Base-by-base conservation (phyloP, 2,329 filamentous ascomycete genomes). In the Monosporascus sp. region DNA sequence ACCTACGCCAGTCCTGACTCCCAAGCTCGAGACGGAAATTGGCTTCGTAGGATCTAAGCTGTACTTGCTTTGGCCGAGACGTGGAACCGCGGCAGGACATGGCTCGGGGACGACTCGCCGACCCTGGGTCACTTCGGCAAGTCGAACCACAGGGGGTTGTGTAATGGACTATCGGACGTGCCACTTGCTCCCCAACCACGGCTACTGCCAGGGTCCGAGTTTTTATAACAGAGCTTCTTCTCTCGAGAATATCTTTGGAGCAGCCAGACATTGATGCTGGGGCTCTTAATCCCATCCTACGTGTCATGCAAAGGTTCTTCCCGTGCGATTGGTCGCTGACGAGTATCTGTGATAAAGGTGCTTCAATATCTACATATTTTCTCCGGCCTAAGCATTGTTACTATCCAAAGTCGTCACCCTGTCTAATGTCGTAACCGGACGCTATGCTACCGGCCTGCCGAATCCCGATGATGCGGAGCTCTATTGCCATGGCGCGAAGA, bases 341-440 rank as follows among this genome's bases (percentile, higher is more conserved):
- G 31, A 35, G 31, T 35, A 35, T 14, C 11, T 14, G 4, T 35
- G 31, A 35, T 64, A 59, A 17, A 60, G 62, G 5, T 63, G 62
- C 24, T 65, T 58, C 58, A 64, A 20, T 60, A 60, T 1, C 55
- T 64, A 9, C 62, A 63, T 31, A 54, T 65, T 3, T 64, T 65
- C 47, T 64, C 63, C 1, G 50, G 58, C 43, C 47, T 64, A 0
- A 56, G 56, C 8, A 60, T 65, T 62, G 20, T 45, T 51, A 2
- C 48, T 64, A 5, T 53, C 60, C 2, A 53, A 43, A 8, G 51
- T 50, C 27, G 52, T 50, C 27, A 39, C 20, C 11, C 43, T 37
- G 4, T 45, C 22, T 17, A 8, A 46, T n/a, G 17, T 7, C 14
- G 20, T n/a, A 14, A 45, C 9, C 22, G 43, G 43, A n/a, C 8